Evolutionary conservation across 1,284 basidiomycete species (phyloP).

Genomic region (Cystodermella granulosa): DNA sequence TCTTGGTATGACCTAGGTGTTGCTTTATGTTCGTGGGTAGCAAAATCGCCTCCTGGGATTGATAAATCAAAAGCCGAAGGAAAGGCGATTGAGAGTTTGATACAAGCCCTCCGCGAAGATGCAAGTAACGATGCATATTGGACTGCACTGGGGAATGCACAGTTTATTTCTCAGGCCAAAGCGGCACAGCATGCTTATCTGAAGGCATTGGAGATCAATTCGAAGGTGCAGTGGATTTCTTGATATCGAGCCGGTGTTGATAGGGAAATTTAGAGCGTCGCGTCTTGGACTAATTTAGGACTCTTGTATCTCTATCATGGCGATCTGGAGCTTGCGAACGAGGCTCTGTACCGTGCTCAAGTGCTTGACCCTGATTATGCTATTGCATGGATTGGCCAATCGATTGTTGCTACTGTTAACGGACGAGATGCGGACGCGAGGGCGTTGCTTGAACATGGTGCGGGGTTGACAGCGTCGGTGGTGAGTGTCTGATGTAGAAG

Average conservation of each 20-base stretch:
- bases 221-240: constrained; percentile 50
- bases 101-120: constrained; percentile 72
- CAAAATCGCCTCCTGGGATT: constrained; percentile 31
- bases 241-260: constrained; percentile 10
- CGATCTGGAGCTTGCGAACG: constrained; percentile 81
- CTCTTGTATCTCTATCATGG: constrained; percentile 81
- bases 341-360: constrained; percentile 85
- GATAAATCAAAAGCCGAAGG: constrained; percentile 39
- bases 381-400: constrained; percentile 92
- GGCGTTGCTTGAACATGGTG: constrained; percentile 77
- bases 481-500: too few relatives aligned
- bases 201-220: constrained; percentile 79
- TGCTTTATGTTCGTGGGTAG: constrained; percentile 55
- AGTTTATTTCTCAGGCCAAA: constrained; percentile 65
- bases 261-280: constrained; percentile 53
- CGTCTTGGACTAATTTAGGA: constrained; percentile 86
- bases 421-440: constrained; percentile 62
- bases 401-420: constrained; percentile 69
- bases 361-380: constrained; percentile 88
- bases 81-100: constrained; percentile 62
- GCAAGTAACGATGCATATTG: constrained; percentile 76
- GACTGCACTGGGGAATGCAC: constrained; percentile 74
- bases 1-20: constrained; percentile 77
- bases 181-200: constrained; percentile 90
- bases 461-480: constrained; percentile 63